Base-by-base conservation (phyloP, 805 yeast genomes). In the Hanseniaspora guilliermondii region DNA sequence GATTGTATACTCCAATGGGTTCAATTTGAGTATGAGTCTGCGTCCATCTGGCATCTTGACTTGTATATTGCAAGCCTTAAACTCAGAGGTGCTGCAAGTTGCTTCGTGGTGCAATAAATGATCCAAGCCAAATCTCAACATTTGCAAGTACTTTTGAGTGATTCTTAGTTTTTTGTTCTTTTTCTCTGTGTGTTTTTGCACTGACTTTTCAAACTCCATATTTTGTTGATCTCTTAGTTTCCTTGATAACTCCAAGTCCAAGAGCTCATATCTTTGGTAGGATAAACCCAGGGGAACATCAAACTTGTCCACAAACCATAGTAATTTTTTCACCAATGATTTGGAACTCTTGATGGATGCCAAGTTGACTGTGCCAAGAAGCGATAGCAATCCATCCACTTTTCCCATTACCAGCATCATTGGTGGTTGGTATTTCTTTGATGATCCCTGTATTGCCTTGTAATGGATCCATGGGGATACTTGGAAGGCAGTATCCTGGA, bases 181-280 rank as follows among this genome's bases (percentile, higher is more conserved):
- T 61, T 82, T 80, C 41, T 72, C 59, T 59, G 70, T 73, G 65
- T 85, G 93, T 47, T 70, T 72, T 36, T 74, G 68, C 49, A 85
- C 67, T 0, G 87, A 79, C 57, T 73, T 76, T 59, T 78, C 74
- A 61, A 79, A 85, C 19, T 86, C 87, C 48, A 71, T 68, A 59
- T 84, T 87, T 64, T 85, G 93, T 58, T 78, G 74, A 59, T 77
- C 75, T 59, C 79, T 75, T 19, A 85, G 68, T 30, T 76, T 68
- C 61, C 87, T 78, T 36, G 82, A 73, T 57, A 75, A 65, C 44
- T 76, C 77, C 49, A 79, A 68, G 56, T 83, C 86, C 55, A 79
- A 74, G 4, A 52, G 27, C n/a, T 52, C 55, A 21, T 52, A 52
- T 44, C 55, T 52, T n/a, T 52, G 55, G 12, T 44, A 30, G 1